Evolutionary conservation across 23 red algal genomes (phyloP), one percentile per base, ranked within the genome.

Genomic region (Gracilaria gracilis): DNA sequence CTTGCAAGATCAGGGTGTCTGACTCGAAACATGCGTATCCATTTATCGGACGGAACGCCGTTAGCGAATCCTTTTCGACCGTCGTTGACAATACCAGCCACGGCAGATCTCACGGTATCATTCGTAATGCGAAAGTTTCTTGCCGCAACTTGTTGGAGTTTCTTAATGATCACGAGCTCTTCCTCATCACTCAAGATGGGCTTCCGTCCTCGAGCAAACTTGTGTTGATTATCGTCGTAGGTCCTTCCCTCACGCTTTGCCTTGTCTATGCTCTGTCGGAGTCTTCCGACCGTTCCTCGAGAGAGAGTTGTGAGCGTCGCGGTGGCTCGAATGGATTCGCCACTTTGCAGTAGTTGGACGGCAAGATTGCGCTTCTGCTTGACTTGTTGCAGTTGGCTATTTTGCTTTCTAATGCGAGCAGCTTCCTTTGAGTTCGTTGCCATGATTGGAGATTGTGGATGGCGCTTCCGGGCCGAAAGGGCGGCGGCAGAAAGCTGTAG

Each of bases 41-140:
- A 51, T 0, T 51, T 19, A 36, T 83, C 23, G 28, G 50, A 33
- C 6, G 61, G 80, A 5, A 65, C 42, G 16, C 59, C 80, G 0
- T 67, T 69, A 2, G 9, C 15, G 0, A 65, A 70, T 0, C 59
- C 15, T 21, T 84, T 84, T 62, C 80, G 33, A 19, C 57, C 9
- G 67, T 66, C 57, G 16, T 34, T 62, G 9, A 46, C 79, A 58
- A 83, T 59, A 39, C 61, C 59, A 42, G 42, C 46, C 54, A 83
- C 59, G 15, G 23, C 59, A 58, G 37, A 83, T 58, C 12, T 29
- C 12, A 64, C 50, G 11, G 47, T 39, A 33, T 62, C 47, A 62
- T 83, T 53, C 47, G 50, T 58, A 35, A 83, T 36, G 28, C 12
- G 19, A 58, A 53, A 47, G 31, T 37, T 53, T 0, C 0, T 12